Percentiles rank a stretch among this genome's conserved stretches.
Conservation (phyloP, 2,329 filamentous ascomycete species). For the Albophoma yamanashiensis region DNA sequence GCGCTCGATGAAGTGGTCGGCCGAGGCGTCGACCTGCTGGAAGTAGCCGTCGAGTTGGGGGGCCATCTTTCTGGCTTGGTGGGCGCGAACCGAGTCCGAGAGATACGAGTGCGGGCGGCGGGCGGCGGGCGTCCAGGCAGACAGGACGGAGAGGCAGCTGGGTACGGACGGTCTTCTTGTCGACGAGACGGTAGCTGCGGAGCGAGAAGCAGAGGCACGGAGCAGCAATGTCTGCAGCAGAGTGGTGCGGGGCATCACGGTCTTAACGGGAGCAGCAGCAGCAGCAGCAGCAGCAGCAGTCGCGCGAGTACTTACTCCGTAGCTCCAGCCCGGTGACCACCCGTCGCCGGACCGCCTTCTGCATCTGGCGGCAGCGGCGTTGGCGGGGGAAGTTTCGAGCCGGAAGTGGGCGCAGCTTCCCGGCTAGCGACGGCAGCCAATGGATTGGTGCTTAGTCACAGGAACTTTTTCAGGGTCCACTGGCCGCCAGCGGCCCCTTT, state of each 20-base stretch:
- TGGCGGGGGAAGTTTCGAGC: slow-evolving; percentile 11
- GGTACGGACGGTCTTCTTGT: slow-evolving; percentile 12
- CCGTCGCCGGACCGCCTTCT: background rate
- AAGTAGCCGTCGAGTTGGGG: slow-evolving; percentile 88
- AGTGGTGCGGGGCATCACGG: slow-evolving; percentile 34
- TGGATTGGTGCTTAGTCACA: slow-evolving; percentile 2
- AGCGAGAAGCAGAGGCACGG: slow-evolving; percentile 11
- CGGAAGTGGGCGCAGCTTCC: background rate
- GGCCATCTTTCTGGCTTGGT: slow-evolving; percentile 69
- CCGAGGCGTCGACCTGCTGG: slow-evolving; percentile 75
- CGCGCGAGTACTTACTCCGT: background rate
- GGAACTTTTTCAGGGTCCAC: background rate
- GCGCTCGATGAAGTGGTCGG: slow-evolving; percentile 77
- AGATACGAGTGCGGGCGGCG: slow-evolving; percentile 32
- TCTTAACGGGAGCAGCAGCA: background rate
- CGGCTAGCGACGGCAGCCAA: slow-evolving; percentile 20
- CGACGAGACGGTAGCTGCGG: background rate
- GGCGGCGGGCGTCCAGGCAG: slow-evolving; percentile 2
- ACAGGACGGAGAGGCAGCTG: slow-evolving; percentile 7
- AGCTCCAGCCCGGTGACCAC: background rate
- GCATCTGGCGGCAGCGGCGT: slow-evolving; percentile 3
- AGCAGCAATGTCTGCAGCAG: slow-evolving; percentile 19
- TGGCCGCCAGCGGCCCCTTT: background rate
- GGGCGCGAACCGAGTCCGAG: slow-evolving; percentile 39
- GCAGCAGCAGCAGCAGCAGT: background rate